Evolutionary conservation across 1,284 basidiomycete species (phyloP), one percentile per base, ranked within the genome.

Genomic region (Inonotus hispidus): DNA sequence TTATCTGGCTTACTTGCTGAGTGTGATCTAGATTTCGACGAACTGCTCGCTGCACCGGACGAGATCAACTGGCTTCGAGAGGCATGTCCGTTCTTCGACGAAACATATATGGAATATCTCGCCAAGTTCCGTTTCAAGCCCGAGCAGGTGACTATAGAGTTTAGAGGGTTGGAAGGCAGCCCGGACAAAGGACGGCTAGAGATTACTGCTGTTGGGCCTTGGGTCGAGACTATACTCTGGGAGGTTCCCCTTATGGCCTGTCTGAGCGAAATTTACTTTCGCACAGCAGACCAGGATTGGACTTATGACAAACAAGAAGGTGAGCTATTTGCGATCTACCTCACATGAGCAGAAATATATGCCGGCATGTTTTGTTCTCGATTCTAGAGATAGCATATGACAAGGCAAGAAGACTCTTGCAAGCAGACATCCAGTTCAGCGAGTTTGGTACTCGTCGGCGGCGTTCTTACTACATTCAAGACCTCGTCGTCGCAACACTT

Each of bases 211-310:
- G 70, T 71, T 32, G 96, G 96, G 0, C 80, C 81, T 2, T 99
- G 97, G 96, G 76, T 77, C 0, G 93, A 98, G 65, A 86, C 92
- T 6, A 98, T 99, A 63, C 75, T 98, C 19, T 99, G 97, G 86
- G 96, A 99, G 74, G 94, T 98, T 0, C 95, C 93, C 1, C 78
- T 98, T 52, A 94, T 98, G 92, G 87, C 93, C 8, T 88, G 88
- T 66, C 77, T 95, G 53, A 92, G 92, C 73, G 85, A 93, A 75
- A 82, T 82, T 27, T 90, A 89, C 73, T 93, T 91, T 70, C 74
- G 70, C 21, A 78, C 81, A 13, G 86, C 87, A 21, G 85, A 87
- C 67, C 88, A 78, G 0, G 86, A 93, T 67, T 99, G 96, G 97
- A 82, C 75, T 59, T 84, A 93, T 64, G 84, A 90, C 8, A 86